Conservation (phyloP, 1,284 basidiomycete species). For the Apiotrichum mycotoxinovorans region DNA sequence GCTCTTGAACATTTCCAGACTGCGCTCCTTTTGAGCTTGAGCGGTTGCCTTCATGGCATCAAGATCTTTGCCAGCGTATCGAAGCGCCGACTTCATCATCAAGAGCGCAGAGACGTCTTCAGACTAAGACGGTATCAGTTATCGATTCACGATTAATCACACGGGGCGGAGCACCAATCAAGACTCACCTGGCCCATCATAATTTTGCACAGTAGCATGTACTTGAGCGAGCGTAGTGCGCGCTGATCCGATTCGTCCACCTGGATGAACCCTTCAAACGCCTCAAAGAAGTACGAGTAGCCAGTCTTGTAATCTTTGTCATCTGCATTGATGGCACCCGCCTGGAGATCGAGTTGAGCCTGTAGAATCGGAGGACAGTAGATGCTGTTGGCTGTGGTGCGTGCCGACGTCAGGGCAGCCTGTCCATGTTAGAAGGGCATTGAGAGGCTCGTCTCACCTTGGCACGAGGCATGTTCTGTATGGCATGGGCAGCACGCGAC, state of each 20-base stretch:
- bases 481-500: conserved; percentile 82
- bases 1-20: conserved; percentile 82
- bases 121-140: conserved; percentile 58
- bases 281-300: conserved; percentile 97
- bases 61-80: conserved; percentile 75
- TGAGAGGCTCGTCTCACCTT: conserved; percentile 57
- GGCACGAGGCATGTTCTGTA: conserved; percentile 89
- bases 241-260: conserved; percentile 52
- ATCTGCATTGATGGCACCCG: conserved; percentile 87
- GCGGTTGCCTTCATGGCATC: conserved; percentile 95
- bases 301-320: conserved; percentile 97
- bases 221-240: conserved; percentile 83
- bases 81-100: conserved; percentile 78
- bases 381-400: conserved; percentile 93
- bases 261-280: conserved; percentile 81
- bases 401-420: conserved; percentile 85
- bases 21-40: conserved; percentile 84
- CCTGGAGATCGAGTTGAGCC: conserved; percentile 87
- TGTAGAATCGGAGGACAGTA: conserved; percentile 95
- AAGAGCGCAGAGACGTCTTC: conserved; percentile 87
- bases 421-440: conserved; percentile 38
- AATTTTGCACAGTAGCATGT: conserved; percentile 96
- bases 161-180: no score
- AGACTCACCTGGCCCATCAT: conserved; percentile 83
- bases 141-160: no score